A percentile compares a stretch with the other conserved stretches of the same genome.
phyloP scores from a whole-genome alignment of 306 rosid species.

The Senna tora region DNA sequence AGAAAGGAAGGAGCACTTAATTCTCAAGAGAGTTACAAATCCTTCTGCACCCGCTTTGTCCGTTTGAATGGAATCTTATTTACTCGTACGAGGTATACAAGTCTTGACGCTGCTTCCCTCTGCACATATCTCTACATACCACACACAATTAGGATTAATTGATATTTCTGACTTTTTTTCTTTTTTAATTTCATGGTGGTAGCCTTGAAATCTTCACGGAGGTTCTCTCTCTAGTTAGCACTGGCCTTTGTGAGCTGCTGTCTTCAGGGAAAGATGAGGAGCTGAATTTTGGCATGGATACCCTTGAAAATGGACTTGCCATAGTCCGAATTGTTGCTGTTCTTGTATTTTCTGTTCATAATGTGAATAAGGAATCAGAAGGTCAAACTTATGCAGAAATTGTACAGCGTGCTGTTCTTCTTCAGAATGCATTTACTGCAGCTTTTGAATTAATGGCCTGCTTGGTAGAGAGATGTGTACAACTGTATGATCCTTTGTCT shows the following conservation, averaged over 20 bases:
- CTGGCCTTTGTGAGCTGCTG: slow-evolving; percentile 65
- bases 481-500: slow-evolving; percentile 70
- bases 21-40: slow-evolving; percentile 54
- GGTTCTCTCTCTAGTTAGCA: slow-evolving; percentile 67
- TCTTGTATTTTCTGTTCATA: slow-evolving; percentile 74
- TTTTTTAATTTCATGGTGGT: slow-evolving; percentile 11
- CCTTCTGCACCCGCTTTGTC: slow-evolving; percentile 74
- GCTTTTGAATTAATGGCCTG: slow-evolving; percentile 78
- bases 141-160: neutral
- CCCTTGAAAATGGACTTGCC: slow-evolving; percentile 61
- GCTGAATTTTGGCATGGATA: slow-evolving; percentile 60
- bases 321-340: slow-evolving; percentile 73
- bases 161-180: slow-evolving; percentile 24
- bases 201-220: slow-evolving; percentile 88
- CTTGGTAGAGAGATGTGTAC: slow-evolving; percentile 70
- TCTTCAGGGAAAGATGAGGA: slow-evolving; percentile 72
- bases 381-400: slow-evolving; percentile 91
- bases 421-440: slow-evolving; percentile 82
- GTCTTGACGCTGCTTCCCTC: neutral
- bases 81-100: slow-evolving; percentile 76
- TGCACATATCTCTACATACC: neutral
- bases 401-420: slow-evolving; percentile 86
- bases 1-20: slow-evolving; percentile 50
- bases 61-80: slow-evolving; percentile 92
- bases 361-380: slow-evolving; percentile 72